Conservation (phyloP, 2,329 filamentous ascomycete genomes). For the Alternaria triticimaculans region DNA sequence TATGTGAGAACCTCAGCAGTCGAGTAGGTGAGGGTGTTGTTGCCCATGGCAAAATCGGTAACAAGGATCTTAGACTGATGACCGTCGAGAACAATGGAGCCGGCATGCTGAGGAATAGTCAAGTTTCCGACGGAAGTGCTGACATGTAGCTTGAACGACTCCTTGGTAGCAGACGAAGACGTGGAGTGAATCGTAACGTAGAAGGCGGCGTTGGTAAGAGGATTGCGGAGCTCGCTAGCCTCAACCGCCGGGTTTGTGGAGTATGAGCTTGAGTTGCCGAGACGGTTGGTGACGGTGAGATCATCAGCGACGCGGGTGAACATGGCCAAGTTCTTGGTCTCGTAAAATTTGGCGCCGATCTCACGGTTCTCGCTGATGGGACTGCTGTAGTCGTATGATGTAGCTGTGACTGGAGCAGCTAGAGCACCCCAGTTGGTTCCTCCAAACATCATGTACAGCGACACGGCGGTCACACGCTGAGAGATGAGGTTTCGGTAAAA, state of each 20-base stretch:
- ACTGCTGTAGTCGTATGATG: constrained; percentile 69
- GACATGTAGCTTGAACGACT: constrained; percentile 62
- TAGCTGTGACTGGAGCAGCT: constrained; percentile 64
- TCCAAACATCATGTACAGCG: constrained; percentile 70
- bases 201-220: constrained; percentile 63
- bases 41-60: constrained; percentile 64
- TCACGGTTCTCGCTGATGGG: constrained; percentile 66
- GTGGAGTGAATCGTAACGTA: constrained; percentile 65
- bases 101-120: constrained; percentile 60
- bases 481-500: constrained; percentile 69
- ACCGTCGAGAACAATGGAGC: constrained; percentile 62
- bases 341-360: constrained; percentile 66
- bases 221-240: constrained; percentile 65
- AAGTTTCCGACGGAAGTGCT: constrained; percentile 63
- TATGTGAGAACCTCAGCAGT: constrained; percentile 61
- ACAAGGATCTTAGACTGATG: constrained; percentile 68
- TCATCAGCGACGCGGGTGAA: constrained; percentile 66
- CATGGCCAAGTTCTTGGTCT: constrained; percentile 67
- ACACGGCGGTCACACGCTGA: constrained; percentile 65
- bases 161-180: constrained; percentile 59
- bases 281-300: constrained; percentile 61
- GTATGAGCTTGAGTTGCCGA: constrained; percentile 58
- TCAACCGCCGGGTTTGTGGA: constrained; percentile 60
- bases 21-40: constrained; percentile 60
- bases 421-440: constrained; percentile 70